Base-by-base conservation (phyloP, 495 filamentous ascomycete species). In the Neurospora hispaniola region DNA sequence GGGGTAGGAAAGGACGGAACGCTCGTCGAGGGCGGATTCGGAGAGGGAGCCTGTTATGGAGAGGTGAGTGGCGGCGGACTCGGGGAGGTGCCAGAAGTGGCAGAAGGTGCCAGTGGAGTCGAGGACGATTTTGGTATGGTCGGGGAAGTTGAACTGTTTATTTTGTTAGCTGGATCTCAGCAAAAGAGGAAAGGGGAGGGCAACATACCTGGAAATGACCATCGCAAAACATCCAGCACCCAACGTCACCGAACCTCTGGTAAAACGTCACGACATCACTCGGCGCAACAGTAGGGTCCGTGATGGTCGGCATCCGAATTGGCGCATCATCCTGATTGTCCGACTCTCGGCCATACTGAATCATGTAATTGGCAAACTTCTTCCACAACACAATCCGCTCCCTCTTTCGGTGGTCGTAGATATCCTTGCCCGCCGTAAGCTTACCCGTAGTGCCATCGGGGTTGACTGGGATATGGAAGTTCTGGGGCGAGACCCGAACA, bases 321-420 rank as follows among this genome's bases (percentile, higher is more conserved):
- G 80, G 78, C 18, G 73, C 79, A 70, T 85, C 84, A 72, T 88
- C 85, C 62, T 79, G 77, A 71, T 80, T 74, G 73, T 87, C 83
- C 74, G 87, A 83, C 74, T 88, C 87, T 68, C 86, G 82, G 1
- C 87, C 87, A 71, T 85, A 85, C 6, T 84, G 81, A 73, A 90
- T 90, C 96, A 99, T 98, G 80, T 98, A 99, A 78, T 93, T 93
- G 71, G 92, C 94, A 76, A 98, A 97, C 78, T 95, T 94, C 77
- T 92, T 92, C 86, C 95, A 97, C 48, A 97, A 84, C 46, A 91
- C 89, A 71, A 96, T 86, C 54, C 91, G 88, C 79, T 89, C 90
- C 75, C 90, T 85, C 82, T 92, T 93, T 73, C 89, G 89, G 35
- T 87, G 87, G 76, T 91, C 93, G 76, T 82, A 88, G n/a, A 86